phyloP scores from a whole-genome alignment of 352 stramenopile species.

The Globisporangium irregulare region DNA sequence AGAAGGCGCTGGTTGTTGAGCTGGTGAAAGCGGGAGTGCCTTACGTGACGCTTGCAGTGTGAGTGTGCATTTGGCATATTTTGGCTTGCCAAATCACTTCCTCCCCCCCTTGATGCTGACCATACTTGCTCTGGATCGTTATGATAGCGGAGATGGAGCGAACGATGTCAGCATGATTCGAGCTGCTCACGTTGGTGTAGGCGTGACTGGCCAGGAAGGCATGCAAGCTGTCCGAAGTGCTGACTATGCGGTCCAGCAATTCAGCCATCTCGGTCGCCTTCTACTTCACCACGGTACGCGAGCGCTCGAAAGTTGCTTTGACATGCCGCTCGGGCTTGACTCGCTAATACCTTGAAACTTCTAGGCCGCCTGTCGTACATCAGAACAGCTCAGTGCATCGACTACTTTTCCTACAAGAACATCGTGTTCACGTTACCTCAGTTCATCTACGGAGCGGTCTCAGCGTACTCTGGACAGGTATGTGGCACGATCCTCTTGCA shows the following conservation, averaged over 20 bases:
- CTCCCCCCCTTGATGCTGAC: neutral
- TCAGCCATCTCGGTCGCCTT: conserved; percentile 71
- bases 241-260: conserved; percentile 82
- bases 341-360: neutral
- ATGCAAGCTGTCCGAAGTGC: conserved; percentile 81
- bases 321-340: neutral
- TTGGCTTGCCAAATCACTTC: neutral
- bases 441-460: conserved; percentile 86
- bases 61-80: conserved; percentile 18
- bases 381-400: conserved; percentile 93
- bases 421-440: conserved; percentile 89
- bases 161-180: conserved; percentile 99
- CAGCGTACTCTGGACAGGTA: conserved; percentile 86
- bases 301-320: neutral
- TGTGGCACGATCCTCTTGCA: neutral
- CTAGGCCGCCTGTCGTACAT: conserved; percentile 95
- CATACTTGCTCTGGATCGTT: neutral
- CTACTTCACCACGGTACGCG: conserved; percentile 65
- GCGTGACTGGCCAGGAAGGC: conserved; percentile 97
- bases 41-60: conserved; percentile 93
- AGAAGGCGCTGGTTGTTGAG: conserved; percentile 92
- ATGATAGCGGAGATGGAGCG: conserved; percentile 93
- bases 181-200: conserved; percentile 97
- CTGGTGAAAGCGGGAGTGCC: conserved; percentile 86
- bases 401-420: conserved; percentile 99